Base-by-base conservation (phyloP, 140 eudicot species). In the Senecio squalidus region DNA sequence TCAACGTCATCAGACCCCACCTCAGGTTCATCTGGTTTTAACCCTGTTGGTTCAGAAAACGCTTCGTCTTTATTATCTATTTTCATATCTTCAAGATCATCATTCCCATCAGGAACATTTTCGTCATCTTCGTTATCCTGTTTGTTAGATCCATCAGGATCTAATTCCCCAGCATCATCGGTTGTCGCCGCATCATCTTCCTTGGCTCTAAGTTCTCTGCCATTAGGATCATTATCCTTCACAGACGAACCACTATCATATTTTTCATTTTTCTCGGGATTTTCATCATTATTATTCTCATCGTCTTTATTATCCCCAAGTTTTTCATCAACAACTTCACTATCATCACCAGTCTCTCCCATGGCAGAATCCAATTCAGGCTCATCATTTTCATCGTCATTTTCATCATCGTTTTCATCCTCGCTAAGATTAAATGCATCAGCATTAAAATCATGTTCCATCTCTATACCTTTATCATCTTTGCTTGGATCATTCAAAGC, bases 401-500 rank as follows among this genome's bases (percentile, higher is more conserved):
- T 58, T 14, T 82, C 78, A 44, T 79, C 94, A 41, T 81, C 89
- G 21, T 57, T 89, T 14, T 86, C 79, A 43, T 82, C 98, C 65
- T 92, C 98, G 56, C 98, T 92, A 21, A 92, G 79, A 79, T 76
- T 76, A 13, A 62, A 74, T 1, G 86, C 67, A 43, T 73, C 84
- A 38, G 80, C 98, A 9, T 28, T 47, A 66, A 92, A 92, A 60
- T 92, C 93, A 55, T 92, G 78, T 40, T 84, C 92, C 98, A 92
- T 87, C 75, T 92, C 98, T 44, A 92, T 71, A 14, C 98, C 98
- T 72, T 87, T 81, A 9, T 75, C 89, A 59, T 77, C 72, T 64
- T 92, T 77, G 76, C 77, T 64, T 4, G 93, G 92, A 21, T 92
- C 78, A 58, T 74, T 31, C 16, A 16, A 38, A 3, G 70, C 81